These are phyloP conservation scores for Yamadazyma scolyti DNA, from an alignment of 805 yeast genomes.

Conservation along the genomic window DNA sequence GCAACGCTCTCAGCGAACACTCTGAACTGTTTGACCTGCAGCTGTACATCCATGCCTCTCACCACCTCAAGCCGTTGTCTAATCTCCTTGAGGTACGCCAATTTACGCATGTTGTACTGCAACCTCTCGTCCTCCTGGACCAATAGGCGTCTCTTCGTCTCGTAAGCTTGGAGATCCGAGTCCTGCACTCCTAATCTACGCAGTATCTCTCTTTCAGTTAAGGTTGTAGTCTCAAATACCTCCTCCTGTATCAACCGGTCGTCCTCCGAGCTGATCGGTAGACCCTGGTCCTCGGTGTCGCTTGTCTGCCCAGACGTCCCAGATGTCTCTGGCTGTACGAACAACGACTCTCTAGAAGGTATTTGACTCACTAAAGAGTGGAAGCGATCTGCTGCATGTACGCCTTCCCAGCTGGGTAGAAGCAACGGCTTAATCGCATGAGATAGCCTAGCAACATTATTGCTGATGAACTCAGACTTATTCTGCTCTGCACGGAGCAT, in stretches of 20 bases:
- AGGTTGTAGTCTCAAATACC: too few relatives aligned
- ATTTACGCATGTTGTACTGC: conserved; percentile 26
- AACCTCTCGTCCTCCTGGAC: conserved; percentile 15
- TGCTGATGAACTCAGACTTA: conserved; percentile 24
- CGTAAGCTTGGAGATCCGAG: conserved; percentile 20
- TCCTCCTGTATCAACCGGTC: too few relatives aligned
- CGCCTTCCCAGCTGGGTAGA: conserved; percentile 17
- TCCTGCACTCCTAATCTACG: too few relatives aligned
- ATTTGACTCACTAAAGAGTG: too few relatives aligned
- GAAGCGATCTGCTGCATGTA: background rate
- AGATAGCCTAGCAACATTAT: conserved; percentile 19
- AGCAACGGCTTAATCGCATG: conserved; percentile 23
- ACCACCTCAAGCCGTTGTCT: conserved; percentile 6
- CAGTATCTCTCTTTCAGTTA: too few relatives aligned
- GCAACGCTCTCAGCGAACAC: conserved; percentile 9
- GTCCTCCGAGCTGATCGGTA: too few relatives aligned
- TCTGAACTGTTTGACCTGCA: conserved; percentile 22
- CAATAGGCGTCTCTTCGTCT: conserved; percentile 14
- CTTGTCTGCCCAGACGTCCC: too few relatives aligned
- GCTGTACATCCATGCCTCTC: conserved; percentile 2
- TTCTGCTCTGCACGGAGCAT: conserved; percentile 28
- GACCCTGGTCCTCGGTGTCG: too few relatives aligned
- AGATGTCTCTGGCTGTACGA: too few relatives aligned
- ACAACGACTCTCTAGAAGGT: too few relatives aligned
- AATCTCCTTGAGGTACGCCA: conserved; percentile 20